phyloP scores from a whole-genome alignment of 2,329 filamentous ascomycete genomes.

The Aspergillus proliferans region DNA sequence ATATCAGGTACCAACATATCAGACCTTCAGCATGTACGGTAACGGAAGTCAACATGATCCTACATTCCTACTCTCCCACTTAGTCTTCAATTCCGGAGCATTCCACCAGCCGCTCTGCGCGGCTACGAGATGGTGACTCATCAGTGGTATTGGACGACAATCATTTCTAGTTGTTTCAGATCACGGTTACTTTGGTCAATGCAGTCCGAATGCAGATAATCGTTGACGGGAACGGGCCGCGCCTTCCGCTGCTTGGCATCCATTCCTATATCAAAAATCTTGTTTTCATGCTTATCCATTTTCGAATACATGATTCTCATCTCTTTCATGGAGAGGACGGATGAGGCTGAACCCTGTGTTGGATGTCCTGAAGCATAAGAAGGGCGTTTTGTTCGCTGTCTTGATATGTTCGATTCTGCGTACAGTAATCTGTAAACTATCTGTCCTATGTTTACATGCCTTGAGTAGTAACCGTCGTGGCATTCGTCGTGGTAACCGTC shows the following conservation, averaged over 20 bases:
- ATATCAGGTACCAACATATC: no score
- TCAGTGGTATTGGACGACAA: not conserved
- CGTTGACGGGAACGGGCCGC: no score
- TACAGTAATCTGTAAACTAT: no score
- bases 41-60: no score
- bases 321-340: not conserved
- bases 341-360: slow-evolving; percentile 14
- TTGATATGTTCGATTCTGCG: no score
- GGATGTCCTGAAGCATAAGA: slow-evolving; percentile 18
- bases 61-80: slow-evolving; percentile 36
- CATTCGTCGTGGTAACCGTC: no score
- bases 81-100: slow-evolving; percentile 34
- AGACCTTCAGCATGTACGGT: no score
- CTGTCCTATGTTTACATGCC: no score
- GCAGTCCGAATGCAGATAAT: no score
- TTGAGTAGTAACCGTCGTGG: no score
- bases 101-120: slow-evolving; percentile 39
- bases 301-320: no score
- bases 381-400: slow-evolving; percentile 12
- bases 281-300: slow-evolving; percentile 3
- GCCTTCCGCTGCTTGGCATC: slow-evolving; percentile 31
- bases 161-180: not conserved
- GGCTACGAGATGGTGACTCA: slow-evolving; percentile 22
- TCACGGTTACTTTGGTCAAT: not conserved
- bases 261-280: slow-evolving; percentile 9